These are phyloP conservation scores for Talaromyces sp. DNA, from an alignment of 2,329 filamentous ascomycete species.

Conservation along the genomic window DNA sequence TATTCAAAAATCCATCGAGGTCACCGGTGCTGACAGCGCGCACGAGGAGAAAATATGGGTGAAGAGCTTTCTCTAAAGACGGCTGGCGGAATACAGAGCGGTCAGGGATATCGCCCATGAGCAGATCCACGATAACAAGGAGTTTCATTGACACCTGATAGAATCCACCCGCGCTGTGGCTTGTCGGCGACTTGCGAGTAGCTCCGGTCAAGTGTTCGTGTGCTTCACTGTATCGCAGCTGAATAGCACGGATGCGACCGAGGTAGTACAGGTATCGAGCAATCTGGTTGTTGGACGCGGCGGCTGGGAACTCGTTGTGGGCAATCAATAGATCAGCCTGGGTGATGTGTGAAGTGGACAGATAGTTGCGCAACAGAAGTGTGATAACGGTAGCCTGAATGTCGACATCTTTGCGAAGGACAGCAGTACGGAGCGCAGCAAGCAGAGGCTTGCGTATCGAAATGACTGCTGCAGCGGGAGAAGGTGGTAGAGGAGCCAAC, in stretches of 20 bases:
- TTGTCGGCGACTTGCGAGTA: conserved; percentile 90
- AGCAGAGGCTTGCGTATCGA: conserved; percentile 82
- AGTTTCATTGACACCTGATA: conserved; percentile 95
- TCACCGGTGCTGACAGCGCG: conserved; percentile 96
- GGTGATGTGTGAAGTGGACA: conserved; percentile 91
- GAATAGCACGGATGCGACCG: conserved; percentile 91
- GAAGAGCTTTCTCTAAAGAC: conserved; percentile 78
- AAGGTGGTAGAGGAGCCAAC: conserved; percentile 80
- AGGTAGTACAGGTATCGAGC: conserved; percentile 97
- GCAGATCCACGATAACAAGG: conserved; percentile 88
- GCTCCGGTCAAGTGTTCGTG: conserved; percentile 91
- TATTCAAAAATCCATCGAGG: conserved; percentile 85
- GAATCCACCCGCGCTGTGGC: conserved; percentile 84
- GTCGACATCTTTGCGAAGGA: conserved; percentile 92
- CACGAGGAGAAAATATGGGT: conserved; percentile 90
- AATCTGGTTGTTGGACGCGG: conserved; percentile 96
- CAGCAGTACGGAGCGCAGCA: conserved; percentile 86
- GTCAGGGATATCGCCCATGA: conserved; percentile 98
- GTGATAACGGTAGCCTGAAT: conserved; percentile 97
- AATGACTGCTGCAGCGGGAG: conserved; percentile 81
- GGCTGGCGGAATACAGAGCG: conserved; percentile 90
- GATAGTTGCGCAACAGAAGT: conserved; percentile 89
- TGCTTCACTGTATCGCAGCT: conserved; percentile 93
- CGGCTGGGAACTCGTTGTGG: conserved; percentile 90
- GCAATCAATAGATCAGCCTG: conserved; percentile 95